Conservation (phyloP, 2,329 filamentous ascomycete genomes). For the Metarhizium anisopliae region DNA sequence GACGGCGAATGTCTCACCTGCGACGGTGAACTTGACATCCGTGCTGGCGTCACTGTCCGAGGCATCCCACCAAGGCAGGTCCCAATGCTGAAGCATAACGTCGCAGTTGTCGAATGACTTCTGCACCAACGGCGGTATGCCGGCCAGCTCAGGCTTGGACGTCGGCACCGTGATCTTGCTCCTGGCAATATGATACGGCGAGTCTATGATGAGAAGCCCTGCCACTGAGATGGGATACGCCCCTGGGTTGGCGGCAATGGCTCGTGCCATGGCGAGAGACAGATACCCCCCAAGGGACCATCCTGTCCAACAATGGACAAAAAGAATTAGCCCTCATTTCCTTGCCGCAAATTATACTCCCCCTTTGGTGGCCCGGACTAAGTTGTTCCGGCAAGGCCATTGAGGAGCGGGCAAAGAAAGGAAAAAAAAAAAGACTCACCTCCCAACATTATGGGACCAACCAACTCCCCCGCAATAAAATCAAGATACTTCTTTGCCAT, state of each 20-base stretch:
- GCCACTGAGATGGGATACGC: slow-evolving; percentile 13
- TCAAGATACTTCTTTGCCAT: slow-evolving; percentile 19
- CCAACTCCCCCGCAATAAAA: slow-evolving; percentile 13
- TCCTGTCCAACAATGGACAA: slow-evolving; percentile 8
- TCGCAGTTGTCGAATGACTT: slow-evolving; percentile 22
- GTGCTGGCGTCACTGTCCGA: slow-evolving; percentile 9
- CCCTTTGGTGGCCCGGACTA: not conserved
- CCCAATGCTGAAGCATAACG: slow-evolving; percentile 20
- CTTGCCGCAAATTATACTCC: not conserved
- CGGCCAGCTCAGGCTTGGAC: slow-evolving; percentile 11
- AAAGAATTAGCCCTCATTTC: not conserved
- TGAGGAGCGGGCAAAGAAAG: not conserved
- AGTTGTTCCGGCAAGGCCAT: not conserved
- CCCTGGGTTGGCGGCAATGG: slow-evolving; percentile 14
- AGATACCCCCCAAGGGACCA: slow-evolving; percentile 22
- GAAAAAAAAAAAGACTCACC: slow-evolving; percentile 7
- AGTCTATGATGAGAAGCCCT: slow-evolving; percentile 20
- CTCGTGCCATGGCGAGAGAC: slow-evolving; percentile 16
- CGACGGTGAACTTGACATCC: slow-evolving; percentile 10
- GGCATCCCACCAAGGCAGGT: slow-evolving; percentile 16
- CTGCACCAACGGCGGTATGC: slow-evolving; percentile 16
- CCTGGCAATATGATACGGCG: slow-evolving; percentile 17
- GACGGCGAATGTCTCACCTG: slow-evolving; percentile 10
- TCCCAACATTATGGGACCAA: slow-evolving; percentile 17
- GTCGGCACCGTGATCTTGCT: slow-evolving; percentile 8